These are phyloP conservation scores for Diospyros lotus DNA, from an alignment of 148 eudicot species.

Conservation along the genomic window DNA sequence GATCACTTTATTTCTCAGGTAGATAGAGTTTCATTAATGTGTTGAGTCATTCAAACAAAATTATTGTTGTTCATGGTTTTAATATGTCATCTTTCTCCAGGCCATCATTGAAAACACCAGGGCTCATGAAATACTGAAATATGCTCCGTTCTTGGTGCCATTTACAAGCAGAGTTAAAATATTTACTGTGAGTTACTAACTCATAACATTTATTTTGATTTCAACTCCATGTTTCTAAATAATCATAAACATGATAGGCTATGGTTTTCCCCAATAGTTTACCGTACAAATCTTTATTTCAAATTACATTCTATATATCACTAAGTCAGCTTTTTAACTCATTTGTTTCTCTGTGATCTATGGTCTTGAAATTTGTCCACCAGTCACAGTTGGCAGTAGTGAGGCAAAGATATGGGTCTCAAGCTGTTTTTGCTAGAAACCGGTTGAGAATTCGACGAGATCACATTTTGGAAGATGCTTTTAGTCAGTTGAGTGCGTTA, in stretches of 20 bases:
- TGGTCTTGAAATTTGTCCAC: constrained; percentile 14
- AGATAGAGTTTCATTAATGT: constrained; percentile 12
- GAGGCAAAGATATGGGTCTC: constrained; percentile 52
- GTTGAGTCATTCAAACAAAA: not conserved
- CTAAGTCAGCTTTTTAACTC: not conserved
- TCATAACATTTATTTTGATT: constrained; percentile 5
- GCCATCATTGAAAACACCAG: constrained; percentile 80
- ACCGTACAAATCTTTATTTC: too few relatives aligned
- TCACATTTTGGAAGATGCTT: constrained; percentile 92
- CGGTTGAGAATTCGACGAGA: constrained; percentile 80
- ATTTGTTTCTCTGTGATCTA: constrained; percentile 5
- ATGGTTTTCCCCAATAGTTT: too few relatives aligned
- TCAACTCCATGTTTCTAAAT: not conserved
- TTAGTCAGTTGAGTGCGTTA: constrained; percentile 63
- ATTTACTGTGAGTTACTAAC: constrained; percentile 64
- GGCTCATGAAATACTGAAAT: constrained; percentile 74
- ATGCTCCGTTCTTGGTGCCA: constrained; percentile 92
- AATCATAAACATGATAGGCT: not conserved
- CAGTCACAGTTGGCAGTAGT: constrained; percentile 72
- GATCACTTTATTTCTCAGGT: constrained; percentile 92
- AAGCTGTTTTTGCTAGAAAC: constrained; percentile 58
- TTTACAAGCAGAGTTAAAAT: constrained; percentile 92
- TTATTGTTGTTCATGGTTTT: constrained; percentile 7
- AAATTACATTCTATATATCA: too few relatives aligned
- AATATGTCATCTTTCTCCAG: constrained; percentile 33